Base-by-base conservation (phyloP, 169 alveolate species). In the Plasmodium relictum region DNA sequence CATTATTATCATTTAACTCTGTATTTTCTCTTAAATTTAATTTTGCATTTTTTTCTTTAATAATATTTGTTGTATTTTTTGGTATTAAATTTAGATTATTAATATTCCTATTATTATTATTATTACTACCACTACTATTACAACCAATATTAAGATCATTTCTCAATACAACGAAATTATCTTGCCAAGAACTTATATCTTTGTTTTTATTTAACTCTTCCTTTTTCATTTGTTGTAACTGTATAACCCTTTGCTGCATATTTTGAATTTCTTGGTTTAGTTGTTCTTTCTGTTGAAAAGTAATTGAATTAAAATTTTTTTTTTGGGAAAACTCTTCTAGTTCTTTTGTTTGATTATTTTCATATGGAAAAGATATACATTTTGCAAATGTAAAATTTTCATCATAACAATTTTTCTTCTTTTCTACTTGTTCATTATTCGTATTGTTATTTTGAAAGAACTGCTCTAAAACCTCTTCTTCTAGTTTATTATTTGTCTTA, bases 41-140 rank as follows among this genome's bases (percentile, higher is more conserved):
- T 59, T 83, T 83, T 54, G 91, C 83, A 69, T 58, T 83, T 68
- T 69, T 83, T 68, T 83, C 91, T 50, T 26, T 61, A 18, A 45
- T 14, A n/a, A 61, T 45, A 37, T 48, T 62, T 20, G 37, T 3
- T 41, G 44, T 65, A 48, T 52, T 61, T n/a, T 22, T 73, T 65
- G 54, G 73, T 31, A 18, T 63, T n/a, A 50, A 68, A 22, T 62
- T 20, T 1, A 24, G 5, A 9, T 50, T 69, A 24, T 45, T 45
- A 48, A 45, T 20, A 50, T 26, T 14, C 8, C 20, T 76, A 54
- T n/a, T 26, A 63, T 76, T 76, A 20, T 31, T 41, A 56, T 45
- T 45, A n/a, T 73, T n/a, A 58, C 72, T 73, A 37, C 4, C 12
- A 37, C 50, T 63, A 37, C 37, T 58, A 44, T 2, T 52, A 1